Evolutionary conservation across 2,329 filamentous ascomycete genomes (phyloP).

Genomic region (Penicillium concentricum): DNA sequence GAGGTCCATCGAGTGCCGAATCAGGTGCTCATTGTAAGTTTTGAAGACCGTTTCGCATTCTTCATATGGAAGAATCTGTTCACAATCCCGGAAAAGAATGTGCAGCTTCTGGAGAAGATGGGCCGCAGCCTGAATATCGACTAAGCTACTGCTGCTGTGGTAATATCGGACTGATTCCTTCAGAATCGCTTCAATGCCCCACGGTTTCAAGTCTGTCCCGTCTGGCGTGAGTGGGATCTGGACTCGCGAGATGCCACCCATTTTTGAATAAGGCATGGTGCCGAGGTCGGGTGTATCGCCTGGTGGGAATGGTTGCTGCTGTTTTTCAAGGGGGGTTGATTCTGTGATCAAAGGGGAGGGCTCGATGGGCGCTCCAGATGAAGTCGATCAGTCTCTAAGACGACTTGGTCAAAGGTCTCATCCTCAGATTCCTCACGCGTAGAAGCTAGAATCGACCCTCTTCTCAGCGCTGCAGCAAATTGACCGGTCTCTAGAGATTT

Average conservation of each 20-base stretch:
- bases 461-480: constrained; percentile 9
- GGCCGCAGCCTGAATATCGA: constrained; percentile 43
- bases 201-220: constrained; percentile 35
- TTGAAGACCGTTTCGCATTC: constrained; percentile 58
- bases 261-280: constrained; percentile 2
- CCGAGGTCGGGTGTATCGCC: not conserved
- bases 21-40: constrained; percentile 58
- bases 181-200: constrained; percentile 40
- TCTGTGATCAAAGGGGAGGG: constrained; percentile 39
- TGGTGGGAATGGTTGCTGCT: constrained; percentile 5
- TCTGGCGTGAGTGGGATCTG: constrained; percentile 35
- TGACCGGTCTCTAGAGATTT: constrained; percentile 22
- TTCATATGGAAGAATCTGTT: constrained; percentile 39
- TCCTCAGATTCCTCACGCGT: constrained; percentile 22
- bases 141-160: constrained; percentile 34
- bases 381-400: constrained; percentile 25
- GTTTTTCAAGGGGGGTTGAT: constrained; percentile 29
- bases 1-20: constrained; percentile 44
- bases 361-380: constrained; percentile 48
- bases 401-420: constrained; percentile 28
- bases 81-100: constrained; percentile 38
- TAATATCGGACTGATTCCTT: constrained; percentile 43
- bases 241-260: constrained; percentile 24
- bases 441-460: constrained; percentile 19
- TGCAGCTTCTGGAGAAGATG: constrained; percentile 44